phyloP scores from a whole-genome alignment of 306 rosid genomes.

The Cajanus cajan region DNA sequence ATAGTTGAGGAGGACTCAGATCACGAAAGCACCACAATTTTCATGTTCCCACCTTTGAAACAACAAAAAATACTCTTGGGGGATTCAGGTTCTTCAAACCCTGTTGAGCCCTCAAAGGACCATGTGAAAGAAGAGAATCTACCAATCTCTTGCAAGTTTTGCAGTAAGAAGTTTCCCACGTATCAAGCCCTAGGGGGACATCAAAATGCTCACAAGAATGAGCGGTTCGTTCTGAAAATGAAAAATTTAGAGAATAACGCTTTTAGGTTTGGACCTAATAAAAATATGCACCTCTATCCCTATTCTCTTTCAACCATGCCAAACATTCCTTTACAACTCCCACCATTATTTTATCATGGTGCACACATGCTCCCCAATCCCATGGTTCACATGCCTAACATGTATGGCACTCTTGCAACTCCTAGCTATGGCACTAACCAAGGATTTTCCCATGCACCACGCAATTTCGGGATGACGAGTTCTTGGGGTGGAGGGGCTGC shows the following conservation, averaged over 20 bases:
- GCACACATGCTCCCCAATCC: neutral
- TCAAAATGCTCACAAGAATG: neutral
- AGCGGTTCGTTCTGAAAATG: neutral
- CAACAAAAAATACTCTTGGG: too few species aligned
- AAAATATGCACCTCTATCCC: neutral
- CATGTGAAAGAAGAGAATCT: neutral
- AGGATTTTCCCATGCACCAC: neutral
- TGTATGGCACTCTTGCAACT: too few species aligned
- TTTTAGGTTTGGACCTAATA: neutral
- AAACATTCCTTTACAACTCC: neutral
- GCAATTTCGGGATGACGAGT: neutral
- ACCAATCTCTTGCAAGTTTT: neutral
- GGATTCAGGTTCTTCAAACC: neutral
- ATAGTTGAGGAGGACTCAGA: neutral
- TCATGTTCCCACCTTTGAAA: too few species aligned
- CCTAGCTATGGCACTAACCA: neutral
- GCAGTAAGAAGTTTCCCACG: neutral
- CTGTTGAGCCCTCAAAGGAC: neutral
- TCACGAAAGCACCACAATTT: too few species aligned
- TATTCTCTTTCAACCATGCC: neutral
- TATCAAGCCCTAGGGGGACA: neutral
- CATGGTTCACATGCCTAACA: neutral
- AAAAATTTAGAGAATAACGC: neutral
- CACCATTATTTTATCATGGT: neutral
- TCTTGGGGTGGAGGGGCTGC: neutral